Conservation (phyloP, 176 grass and related monocot species). For the Oryza rufipogon region DNA sequence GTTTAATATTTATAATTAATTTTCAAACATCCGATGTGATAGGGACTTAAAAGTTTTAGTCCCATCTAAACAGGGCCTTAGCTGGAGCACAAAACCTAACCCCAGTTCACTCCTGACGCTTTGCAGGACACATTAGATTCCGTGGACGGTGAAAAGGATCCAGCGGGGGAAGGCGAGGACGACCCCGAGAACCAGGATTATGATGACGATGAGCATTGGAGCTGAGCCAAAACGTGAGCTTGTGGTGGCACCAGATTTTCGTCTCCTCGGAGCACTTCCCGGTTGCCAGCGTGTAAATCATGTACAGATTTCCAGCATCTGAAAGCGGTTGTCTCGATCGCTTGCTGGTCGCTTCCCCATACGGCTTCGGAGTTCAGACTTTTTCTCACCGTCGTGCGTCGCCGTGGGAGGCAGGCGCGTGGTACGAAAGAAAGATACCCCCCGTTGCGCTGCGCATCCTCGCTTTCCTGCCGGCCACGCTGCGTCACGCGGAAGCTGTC, state of each 20-base stretch:
- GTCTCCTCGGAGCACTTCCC: neutral
- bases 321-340: neutral
- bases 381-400: neutral
- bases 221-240: slow-evolving; percentile 7
- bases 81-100: neutral
- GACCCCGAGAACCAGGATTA: neutral
- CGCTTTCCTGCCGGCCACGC: slow-evolving; percentile 27
- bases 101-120: neutral
- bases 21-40: no score
- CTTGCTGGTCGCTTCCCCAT: neutral
- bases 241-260: neutral
- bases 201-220: slow-evolving; percentile 6
- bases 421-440: neutral
- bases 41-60: no score
- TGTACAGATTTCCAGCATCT: neutral
- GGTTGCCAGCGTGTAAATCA: neutral
- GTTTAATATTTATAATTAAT: no score
- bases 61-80: no score
- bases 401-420: neutral
- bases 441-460: neutral
- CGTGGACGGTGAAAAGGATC: neutral
- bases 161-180: neutral
- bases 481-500: slow-evolving; percentile 39
- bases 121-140: slow-evolving; percentile 43
- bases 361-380: neutral